phyloP scores from a whole-genome alignment of 257 asterid genomes.

The Jacaranda mimosifolia region DNA sequence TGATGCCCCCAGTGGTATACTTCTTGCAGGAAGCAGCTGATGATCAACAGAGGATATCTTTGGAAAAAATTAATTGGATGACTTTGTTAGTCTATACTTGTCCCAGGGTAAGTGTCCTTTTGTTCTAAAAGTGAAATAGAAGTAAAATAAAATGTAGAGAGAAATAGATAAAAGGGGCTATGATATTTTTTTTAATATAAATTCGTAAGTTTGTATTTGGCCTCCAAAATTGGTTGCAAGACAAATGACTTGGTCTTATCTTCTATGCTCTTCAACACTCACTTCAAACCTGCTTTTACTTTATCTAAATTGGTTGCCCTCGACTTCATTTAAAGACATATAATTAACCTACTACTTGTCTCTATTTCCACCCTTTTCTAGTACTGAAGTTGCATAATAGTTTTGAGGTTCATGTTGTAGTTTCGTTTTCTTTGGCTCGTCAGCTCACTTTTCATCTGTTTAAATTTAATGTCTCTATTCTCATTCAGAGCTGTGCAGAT shows the following conservation, averaged over 20 bases:
- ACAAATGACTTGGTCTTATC: no score
- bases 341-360: not conserved
- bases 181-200: not conserved
- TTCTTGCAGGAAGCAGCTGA: conserved; percentile 76
- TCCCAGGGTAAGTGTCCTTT: conserved; percentile 59
- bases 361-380: not conserved
- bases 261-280: no score
- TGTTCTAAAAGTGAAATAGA: not conserved
- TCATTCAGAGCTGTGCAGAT: conserved; percentile 66
- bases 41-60: conserved; percentile 44
- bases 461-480: not conserved
- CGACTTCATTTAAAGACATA: not conserved
- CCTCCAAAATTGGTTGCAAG: no score
- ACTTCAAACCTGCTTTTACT: not conserved
- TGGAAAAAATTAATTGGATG: conserved; percentile 80
- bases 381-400: not conserved
- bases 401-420: not conserved
- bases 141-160: not conserved
- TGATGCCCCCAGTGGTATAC: conserved; percentile 84
- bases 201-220: not conserved
- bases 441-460: not conserved
- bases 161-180: not conserved
- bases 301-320: not conserved
- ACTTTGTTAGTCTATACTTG: conserved; percentile 79
- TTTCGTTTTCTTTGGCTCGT: no score